Evolutionary conservation across 176 grass and related monocot genomes (phyloP), one percentile per base, ranked within the genome.

Genomic region (Microstegium vimineum): DNA sequence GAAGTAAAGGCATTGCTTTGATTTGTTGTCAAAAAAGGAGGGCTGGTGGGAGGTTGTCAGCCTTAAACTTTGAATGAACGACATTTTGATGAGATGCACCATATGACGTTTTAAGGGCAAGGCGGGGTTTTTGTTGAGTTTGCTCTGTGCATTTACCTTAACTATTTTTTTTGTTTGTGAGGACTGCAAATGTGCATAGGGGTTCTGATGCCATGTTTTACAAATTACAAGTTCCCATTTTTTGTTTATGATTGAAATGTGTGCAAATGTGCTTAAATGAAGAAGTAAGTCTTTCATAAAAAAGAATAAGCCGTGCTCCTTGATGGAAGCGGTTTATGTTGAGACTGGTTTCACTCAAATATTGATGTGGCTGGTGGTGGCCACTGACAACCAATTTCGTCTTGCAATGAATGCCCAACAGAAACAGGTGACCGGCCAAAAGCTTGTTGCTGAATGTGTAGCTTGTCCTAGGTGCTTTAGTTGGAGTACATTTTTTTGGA

Each of bases 371-470:
- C 17, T 34, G 59, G 57, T 43, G 56, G 45, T 66, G 43, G 61
- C 9, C 36, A 62, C 25, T 5, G 33, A 57, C 69, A 69, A 69
- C 22, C 13, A 33, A 43, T 51, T 26, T 49, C 17, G 8, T 57
- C 20, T 81, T 54, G 9, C 8, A 75, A 62, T 73, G 30, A 86
- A 74, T 81, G 14, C 8, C 45, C 72, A 75, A 75, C 42, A 74
- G 27, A 81, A 86, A 59, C 18, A 81, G 59, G 60, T 66, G 34
- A 32, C 35, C 43, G 34, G 25, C 35, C 43, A 18, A 65, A 36
- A 18, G 43, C 34, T 79, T 37, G 33, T 36, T 33, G 12, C 30
- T 73, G 69, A 80, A 3, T 71, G 49, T 73, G 18, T 51, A 66
- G 4, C 67, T 74, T 76, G 62, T 69, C 38, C 11, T 80, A 66